Percentiles rank a stretch among this genome's conserved stretches.
phyloP scores from a whole-genome alignment of 75 land plant species.

The Sequoiadendron giganteum region DNA sequence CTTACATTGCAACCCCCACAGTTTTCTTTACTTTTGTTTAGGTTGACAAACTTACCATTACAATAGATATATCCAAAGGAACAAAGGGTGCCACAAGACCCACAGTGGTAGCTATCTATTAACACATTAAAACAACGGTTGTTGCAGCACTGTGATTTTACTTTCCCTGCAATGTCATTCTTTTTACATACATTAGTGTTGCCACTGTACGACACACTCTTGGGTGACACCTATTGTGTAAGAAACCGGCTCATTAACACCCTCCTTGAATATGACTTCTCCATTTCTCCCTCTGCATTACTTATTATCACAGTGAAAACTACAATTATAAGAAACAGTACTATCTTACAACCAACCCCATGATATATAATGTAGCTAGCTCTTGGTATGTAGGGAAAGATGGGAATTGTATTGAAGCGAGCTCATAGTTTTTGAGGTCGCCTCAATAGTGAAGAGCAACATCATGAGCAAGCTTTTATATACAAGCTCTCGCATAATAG shows the following conservation, averaged over 20 bases:
- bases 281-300: neutral
- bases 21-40: constrained; percentile 12
- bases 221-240: neutral
- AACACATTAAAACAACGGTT: constrained; percentile 33
- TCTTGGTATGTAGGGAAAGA: too few relatives aligned
- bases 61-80: constrained; percentile 27
- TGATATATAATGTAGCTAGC: too few relatives aligned
- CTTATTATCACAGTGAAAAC: too few relatives aligned
- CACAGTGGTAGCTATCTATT: constrained; percentile 35
- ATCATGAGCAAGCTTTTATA: too few relatives aligned
- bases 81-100: constrained; percentile 37
- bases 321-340: too few relatives aligned
- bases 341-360: too few relatives aligned
- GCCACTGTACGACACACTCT: neutral
- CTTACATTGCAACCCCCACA: constrained; percentile 31
- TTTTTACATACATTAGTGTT: neutral
- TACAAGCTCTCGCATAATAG: too few relatives aligned
- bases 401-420: too few relatives aligned
- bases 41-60: constrained; percentile 32
- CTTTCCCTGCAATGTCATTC: neutral
- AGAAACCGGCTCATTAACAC: neutral
- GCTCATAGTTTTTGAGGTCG: too few relatives aligned
- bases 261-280: neutral
- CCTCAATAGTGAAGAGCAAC: too few relatives aligned
- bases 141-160: constrained; percentile 25